A percentile compares a stretch with the other conserved stretches of the same genome.
Evolutionary conservation across 768 basidiomycete species (phyloP).

Genomic region (Termitomyces titanicus): DNA sequence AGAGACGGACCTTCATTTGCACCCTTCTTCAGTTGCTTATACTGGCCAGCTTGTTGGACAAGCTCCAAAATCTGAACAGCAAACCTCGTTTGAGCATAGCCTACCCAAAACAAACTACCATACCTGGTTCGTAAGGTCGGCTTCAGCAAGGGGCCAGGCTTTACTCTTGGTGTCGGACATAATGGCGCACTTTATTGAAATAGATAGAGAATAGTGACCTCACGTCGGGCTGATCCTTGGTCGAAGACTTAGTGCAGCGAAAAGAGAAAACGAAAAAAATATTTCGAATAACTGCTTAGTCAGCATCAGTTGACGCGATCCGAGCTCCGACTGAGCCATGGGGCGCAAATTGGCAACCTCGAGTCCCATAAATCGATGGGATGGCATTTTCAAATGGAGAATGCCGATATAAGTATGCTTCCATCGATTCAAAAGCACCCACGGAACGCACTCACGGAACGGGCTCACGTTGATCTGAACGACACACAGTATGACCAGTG

Average conservation of each 20-base stretch:
- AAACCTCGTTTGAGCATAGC: slow-evolving; percentile 1
- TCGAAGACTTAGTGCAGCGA: slow-evolving; percentile 32
- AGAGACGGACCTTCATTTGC: slow-evolving; percentile 84
- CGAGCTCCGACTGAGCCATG: too few species aligned
- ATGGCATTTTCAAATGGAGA: too few species aligned
- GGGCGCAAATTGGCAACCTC: too few species aligned
- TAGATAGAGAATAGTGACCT: slow-evolving; percentile 49
- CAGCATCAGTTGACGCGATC: slow-evolving; percentile 1
- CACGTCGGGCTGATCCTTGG: slow-evolving; percentile 86
- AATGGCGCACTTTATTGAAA: slow-evolving; percentile 17
- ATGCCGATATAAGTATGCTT: too few species aligned
- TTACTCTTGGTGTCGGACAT: slow-evolving; percentile 74
- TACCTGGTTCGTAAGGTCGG: slow-evolving; percentile 87
- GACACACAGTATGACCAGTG: background rate
- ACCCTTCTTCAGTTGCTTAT: slow-evolving; percentile 98
- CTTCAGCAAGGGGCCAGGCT: slow-evolving; percentile 87
- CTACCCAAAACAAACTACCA: slow-evolving; percentile 19
- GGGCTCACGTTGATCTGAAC: background rate
- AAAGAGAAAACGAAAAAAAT: slow-evolving; percentile 4
- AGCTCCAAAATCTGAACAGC: slow-evolving; percentile 82
- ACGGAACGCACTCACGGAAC: too few species aligned
- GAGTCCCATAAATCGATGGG: too few species aligned
- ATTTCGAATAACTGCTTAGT: slow-evolving; percentile 1
- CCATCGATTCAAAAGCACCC: background rate
- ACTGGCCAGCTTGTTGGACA: slow-evolving; percentile 92